phyloP scores from a whole-genome alignment of 345 rosid genomes.

The Excoecaria cochinchinensis region DNA sequence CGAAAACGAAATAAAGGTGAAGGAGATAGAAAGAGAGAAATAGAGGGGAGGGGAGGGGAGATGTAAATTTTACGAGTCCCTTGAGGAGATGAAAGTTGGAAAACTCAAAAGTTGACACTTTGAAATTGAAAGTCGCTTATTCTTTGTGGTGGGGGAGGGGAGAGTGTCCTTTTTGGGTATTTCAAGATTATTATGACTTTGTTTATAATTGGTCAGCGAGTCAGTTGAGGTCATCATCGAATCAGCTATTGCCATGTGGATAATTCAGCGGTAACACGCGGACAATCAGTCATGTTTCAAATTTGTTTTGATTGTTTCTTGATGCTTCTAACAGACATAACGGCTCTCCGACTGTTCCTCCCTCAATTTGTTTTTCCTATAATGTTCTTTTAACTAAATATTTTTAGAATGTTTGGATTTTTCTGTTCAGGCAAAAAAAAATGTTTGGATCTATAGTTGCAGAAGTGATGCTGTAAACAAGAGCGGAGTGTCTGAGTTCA shows the following conservation, averaged over 20 bases:
- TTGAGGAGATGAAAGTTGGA: background rate
- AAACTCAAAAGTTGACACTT: background rate
- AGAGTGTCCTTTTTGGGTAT: background rate
- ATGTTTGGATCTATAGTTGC: too few species aligned
- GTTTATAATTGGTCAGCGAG: background rate
- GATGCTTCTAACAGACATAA: constrained; percentile 14
- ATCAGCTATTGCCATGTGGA: background rate
- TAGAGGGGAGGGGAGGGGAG: too few species aligned
- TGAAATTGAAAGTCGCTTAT: background rate
- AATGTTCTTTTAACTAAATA: too few species aligned
- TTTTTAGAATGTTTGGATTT: too few species aligned
- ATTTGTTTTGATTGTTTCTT: background rate
- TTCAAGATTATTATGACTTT: too few species aligned
- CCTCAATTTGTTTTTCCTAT: too few species aligned
- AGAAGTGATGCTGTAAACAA: too few species aligned
- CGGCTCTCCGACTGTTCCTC: background rate
- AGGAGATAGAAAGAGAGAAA: background rate
- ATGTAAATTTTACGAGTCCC: background rate
- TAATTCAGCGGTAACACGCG: background rate
- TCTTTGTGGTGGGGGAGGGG: too few species aligned
- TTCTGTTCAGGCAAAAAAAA: too few species aligned
- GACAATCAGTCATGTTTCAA: background rate
- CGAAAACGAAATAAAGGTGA: background rate
- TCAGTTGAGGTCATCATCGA: background rate
- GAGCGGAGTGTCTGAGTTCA: too few species aligned